Base-by-base conservation (phyloP, 2,329 filamentous ascomycete genomes). In the Drechmeria coniospora region DNA sequence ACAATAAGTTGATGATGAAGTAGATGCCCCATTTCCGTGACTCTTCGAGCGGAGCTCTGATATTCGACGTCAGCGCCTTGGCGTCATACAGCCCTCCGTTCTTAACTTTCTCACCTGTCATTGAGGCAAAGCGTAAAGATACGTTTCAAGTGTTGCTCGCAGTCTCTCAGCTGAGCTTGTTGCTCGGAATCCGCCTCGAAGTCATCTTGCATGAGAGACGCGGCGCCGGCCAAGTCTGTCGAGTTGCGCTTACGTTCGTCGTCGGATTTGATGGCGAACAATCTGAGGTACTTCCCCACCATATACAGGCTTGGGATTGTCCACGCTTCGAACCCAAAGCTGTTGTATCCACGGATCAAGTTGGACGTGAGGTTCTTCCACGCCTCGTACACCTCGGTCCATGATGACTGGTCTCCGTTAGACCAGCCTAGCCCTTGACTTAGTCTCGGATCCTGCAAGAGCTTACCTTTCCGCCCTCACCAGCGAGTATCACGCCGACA, bases 21-120 rank as follows among this genome's bases (percentile, higher is more conserved):
- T 98, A 98, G 26, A 93, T 80, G 6, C 83, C 92, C 90, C 90
- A 98, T 68, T 95, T 98, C 30, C 90, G 74, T 7, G 87, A 94
- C 43, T 92, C 79, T 45, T 84, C 74, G 24, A 94, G 61, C 10
- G 79, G 74, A 34, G 80, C 79, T 53, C 82, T 87, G 43, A 31
- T 6, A 28, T 24, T 27, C 11, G 34, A 19, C 20, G 14, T 36
- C 22, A 26, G 25, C 6, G 20, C 2, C 6, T 4, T 12, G 10
- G 3, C 9, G 5, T 12, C 7, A 8, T 9, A 11, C 6, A 18
- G 5, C 5, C 14, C 8, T n/a, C n/a, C n/a, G n/a, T n/a, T n/a
- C n/a, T n/a, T n/a, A n/a, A n/a, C n/a, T 10, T 50, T 64, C 42
- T 62, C 20, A 92, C 82, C 84, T 77, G 50, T 98, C 90, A 43